Conservation (phyloP, 1,139 yeast species). For the Yamadazyma buinensis region DNA sequence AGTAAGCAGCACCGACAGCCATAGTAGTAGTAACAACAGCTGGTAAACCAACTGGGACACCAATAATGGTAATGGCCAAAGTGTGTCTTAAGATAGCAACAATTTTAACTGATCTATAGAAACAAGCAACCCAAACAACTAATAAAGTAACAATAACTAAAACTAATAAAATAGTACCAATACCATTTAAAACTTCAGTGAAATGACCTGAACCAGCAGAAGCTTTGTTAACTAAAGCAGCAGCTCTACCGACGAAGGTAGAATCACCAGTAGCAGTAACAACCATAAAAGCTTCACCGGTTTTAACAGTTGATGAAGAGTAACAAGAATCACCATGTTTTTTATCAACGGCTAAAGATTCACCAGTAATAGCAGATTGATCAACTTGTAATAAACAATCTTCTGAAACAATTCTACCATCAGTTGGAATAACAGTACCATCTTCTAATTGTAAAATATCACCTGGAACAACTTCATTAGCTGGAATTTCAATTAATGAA, state of each 20-base stretch:
- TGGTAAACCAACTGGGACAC: constrained; percentile 99
- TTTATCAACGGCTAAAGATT: constrained; percentile 94
- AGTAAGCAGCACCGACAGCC: constrained; percentile 99
- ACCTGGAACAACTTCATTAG: constrained; percentile 90
- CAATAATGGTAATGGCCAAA: constrained; percentile 94
- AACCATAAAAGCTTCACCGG: constrained; percentile 95
- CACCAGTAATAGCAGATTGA: constrained; percentile 98
- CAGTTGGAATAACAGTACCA: constrained; percentile 94
- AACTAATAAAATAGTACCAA: constrained; percentile 88
- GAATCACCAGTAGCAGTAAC: constrained; percentile 94
- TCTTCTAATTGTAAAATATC: constrained; percentile 89
- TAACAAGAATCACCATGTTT: constrained; percentile 82
- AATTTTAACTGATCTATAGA: constrained; percentile 89
- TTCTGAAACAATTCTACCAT: constrained; percentile 89
- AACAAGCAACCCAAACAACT: constrained; percentile 90
- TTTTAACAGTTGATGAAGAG: constrained; percentile 94
- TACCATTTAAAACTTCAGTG: constrained; percentile 97
- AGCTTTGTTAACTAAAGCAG: constrained; percentile 95
- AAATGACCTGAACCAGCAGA: constrained; percentile 93
- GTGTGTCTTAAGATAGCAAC: constrained; percentile 91
- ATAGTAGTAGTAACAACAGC: constrained; percentile 99
- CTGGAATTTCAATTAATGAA: constrained; percentile 64
- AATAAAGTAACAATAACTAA: constrained; percentile 85
- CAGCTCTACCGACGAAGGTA: constrained; percentile 94
- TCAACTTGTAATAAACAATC: constrained; percentile 90